phyloP scores from a whole-genome alignment of 768 basidiomycete species.

The Leccinum barrowsii region DNA sequence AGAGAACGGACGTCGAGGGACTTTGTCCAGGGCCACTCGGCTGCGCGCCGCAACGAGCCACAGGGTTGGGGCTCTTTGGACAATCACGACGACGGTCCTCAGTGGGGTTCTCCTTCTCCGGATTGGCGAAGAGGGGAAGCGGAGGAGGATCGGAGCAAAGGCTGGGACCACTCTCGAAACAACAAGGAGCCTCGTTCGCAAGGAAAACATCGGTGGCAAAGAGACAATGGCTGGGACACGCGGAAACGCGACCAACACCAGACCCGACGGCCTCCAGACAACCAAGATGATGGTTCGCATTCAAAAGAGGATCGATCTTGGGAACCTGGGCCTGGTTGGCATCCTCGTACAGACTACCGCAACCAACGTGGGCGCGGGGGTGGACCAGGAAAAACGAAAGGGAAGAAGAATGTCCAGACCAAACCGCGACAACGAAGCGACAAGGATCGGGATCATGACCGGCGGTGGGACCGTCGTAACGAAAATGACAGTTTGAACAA shows the following conservation, averaged over 20 bases:
- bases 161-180: constrained; percentile 34
- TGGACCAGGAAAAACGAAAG: constrained; percentile 35
- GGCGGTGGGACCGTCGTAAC: constrained; percentile 36
- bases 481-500: constrained; percentile 75
- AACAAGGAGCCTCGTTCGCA: constrained; percentile 34
- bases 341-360: constrained; percentile 43
- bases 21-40: constrained; percentile 43
- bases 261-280: constrained; percentile 32
- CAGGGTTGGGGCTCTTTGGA: constrained; percentile 40
- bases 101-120: constrained; percentile 42
- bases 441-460: constrained; percentile 25
- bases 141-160: constrained; percentile 38
- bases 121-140: constrained; percentile 39
- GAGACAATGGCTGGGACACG: constrained; percentile 49
- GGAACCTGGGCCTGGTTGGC: constrained; percentile 73
- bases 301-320: constrained; percentile 55
- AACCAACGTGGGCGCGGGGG: constrained; percentile 37
- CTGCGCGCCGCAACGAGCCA: constrained; percentile 46
- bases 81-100: constrained; percentile 39
- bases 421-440: constrained; percentile 33
- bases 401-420: constrained; percentile 34
- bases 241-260: constrained; percentile 46
- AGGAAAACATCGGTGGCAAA: constrained; percentile 33
- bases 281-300: constrained; percentile 20
- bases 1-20: constrained; percentile 47